Conservation (phyloP, 2,329 filamentous ascomycete species). For the Dothideomycetes sp. region DNA sequence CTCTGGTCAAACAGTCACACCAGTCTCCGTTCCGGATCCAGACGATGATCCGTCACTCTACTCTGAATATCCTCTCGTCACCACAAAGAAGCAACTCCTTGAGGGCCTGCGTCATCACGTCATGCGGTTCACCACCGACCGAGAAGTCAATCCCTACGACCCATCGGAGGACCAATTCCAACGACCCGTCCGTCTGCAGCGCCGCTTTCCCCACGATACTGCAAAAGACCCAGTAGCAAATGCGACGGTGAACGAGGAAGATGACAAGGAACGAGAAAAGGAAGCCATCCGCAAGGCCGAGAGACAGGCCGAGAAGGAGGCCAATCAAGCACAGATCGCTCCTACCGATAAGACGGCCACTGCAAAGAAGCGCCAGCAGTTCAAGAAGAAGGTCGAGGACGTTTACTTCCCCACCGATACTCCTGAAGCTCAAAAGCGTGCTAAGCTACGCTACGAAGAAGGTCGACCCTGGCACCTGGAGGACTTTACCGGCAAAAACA, state of each 20-base stretch:
- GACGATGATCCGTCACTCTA: conserved; percentile 16
- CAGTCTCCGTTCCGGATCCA: conserved; percentile 6
- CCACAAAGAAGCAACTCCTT: conserved; percentile 69
- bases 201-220: conserved; percentile 68
- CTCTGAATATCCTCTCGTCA: conserved; percentile 59
- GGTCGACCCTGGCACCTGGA: conserved; percentile 94
- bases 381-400: conserved; percentile 73
- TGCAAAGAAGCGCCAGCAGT: conserved; percentile 48
- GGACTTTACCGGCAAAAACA: conserved; percentile 90
- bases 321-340: conserved; percentile 86
- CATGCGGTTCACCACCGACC: conserved; percentile 56
- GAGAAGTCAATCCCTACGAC: conserved; percentile 52
- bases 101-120: conserved; percentile 78
- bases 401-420: conserved; percentile 73
- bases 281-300: conserved; percentile 56
- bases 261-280: conserved; percentile 54
- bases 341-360: conserved; percentile 54
- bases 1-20: too few relatives aligned
- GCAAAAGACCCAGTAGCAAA: conserved; percentile 35
- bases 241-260: conserved; percentile 38
- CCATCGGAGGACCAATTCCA: conserved; percentile 61
- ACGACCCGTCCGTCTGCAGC: conserved; percentile 76
- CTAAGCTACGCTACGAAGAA: conserved; percentile 73
- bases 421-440: conserved; percentile 57
- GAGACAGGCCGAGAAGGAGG: conserved; percentile 72